Evolutionary conservation across 1,284 basidiomycete species (phyloP), one percentile per base, ranked within the genome.

Genomic region (Mixia osmundae): DNA sequence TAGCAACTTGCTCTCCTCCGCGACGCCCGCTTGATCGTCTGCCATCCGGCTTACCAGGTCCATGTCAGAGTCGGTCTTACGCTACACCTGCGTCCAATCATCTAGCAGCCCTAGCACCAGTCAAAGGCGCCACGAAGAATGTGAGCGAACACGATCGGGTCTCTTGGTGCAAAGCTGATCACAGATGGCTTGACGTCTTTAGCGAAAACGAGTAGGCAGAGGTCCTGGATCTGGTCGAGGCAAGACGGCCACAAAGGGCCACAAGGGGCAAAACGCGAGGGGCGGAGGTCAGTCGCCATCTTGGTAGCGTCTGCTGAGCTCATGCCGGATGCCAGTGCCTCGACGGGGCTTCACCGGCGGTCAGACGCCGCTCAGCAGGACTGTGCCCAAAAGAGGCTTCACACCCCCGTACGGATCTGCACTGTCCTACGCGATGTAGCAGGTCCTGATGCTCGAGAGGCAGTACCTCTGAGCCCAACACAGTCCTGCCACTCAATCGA

Each of bases 211-310:
- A 53, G 68, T 89, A 27, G 89, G 89, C 56, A 68, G 89, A 53
- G 89, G 89, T 55, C 74, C 79, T 57, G 76, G 76, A 15, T 85
- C 82, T 1, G 76, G 76, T 21, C 69, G 78, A 47, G 89, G 89
- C 49, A 76, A 82, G 40, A 94, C 85, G 0, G 73, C 85, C 3
- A 83, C 83, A 44, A 69, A 82, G 38, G 89, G 89, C 60, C 71
- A 82, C 58, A 99, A 99, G 53, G 89, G 89, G 50, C 85, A 91
- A 57, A 89, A 87, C 43, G 76, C 87, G 29, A 71, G 89, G 39
- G 70, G 78, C 15, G 87, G 89, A 4, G 75, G 79, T 48, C 79
- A 83, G n/a, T 78, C 71, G 50, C 71, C 82, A 19, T 19, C 25
- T 24, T n/a, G n/a, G n/a, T n/a, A n/a, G n/a, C n/a, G n/a, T n/a